A percentile compares a stretch with the other conserved stretches of the same genome.
Evolutionary conservation across 208 protist species (phyloP).

Genomic region (Wallacemonas sp.): DNA sequence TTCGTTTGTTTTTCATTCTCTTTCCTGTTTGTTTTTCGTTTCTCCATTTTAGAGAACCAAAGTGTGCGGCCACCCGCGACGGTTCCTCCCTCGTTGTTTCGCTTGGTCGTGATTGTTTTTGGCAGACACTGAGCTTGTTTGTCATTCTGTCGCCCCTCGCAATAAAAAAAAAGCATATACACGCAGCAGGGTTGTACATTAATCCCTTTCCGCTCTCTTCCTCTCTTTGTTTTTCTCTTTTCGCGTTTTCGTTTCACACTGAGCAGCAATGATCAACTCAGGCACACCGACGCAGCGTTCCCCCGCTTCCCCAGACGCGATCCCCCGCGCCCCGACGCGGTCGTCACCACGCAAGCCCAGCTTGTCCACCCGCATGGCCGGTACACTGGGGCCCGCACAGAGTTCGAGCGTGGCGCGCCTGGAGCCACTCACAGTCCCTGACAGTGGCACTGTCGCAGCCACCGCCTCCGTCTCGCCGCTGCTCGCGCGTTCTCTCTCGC

Average conservation of each 20-base stretch:
- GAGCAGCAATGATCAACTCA: too few relatives aligned
- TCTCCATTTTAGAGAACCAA: slow-evolving; percentile 7
- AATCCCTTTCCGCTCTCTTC: too few relatives aligned
- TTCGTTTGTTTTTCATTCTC: slow-evolving; percentile 5
- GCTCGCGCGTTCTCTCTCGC: slow-evolving; percentile 1
- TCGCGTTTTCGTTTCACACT: too few relatives aligned
- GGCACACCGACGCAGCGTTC: neutral
- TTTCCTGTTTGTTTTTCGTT: slow-evolving; percentile 17
- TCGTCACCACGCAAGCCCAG: slow-evolving; percentile 9
- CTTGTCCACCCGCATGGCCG: slow-evolving; percentile 2
- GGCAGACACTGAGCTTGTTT: too few relatives aligned
- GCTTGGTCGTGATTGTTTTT: too few relatives aligned
- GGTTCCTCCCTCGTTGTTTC: too few relatives aligned
- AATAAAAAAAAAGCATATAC: too few relatives aligned
- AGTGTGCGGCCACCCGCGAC: too few relatives aligned
- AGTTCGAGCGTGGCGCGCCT: neutral
- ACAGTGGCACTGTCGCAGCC: neutral
- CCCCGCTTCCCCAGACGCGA: neutral
- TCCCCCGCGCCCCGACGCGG: neutral
- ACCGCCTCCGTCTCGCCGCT: neutral
- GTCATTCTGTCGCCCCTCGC: too few relatives aligned
- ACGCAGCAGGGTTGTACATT: too few relatives aligned
- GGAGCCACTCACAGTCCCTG: neutral
- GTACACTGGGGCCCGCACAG: neutral
- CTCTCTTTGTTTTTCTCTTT: too few relatives aligned